Base-by-base conservation (phyloP, 129 eudicot species). In the Solidago caesia region DNA sequence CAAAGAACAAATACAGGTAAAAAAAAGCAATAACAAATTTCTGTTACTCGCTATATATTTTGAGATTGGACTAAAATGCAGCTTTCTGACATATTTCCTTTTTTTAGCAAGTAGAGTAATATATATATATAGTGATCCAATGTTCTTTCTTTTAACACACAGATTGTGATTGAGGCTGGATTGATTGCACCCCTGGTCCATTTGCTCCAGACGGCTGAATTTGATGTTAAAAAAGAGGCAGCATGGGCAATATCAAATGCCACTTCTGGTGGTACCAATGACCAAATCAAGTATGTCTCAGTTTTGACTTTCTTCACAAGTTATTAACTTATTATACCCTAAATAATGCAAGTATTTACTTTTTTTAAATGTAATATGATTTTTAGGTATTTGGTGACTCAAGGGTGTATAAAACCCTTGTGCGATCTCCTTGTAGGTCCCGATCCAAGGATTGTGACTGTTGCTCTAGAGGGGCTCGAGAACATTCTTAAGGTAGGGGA, bases 191-290 rank as follows among this genome's bases (percentile, higher is more conserved):
- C 96, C n/a, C 75, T 92, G 15, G 93, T 87, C 75, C 78, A 74
- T 75, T 82, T 92, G 48, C 97, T 92, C 57, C 94, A 85, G 79
- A 85, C 84, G 25, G 94, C 96, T 12, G 97, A 92, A 77, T 89
- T 89, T 77, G 94, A 92, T 65, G 81, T 92, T 3, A 92, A 89
- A 86, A 92, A 89, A 79, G 97, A 92, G 79, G 97, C 97, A 13
- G 97, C 97, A 64, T 92, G 97, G 96, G 96, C 91, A 42, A 75
- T 89, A 56, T 92, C 93, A 70, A 92, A 92, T 74, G 88, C 96
- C 49, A 89, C 94, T 53, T 92, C 97, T 64, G 96, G 96, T 62
- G 96, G 96, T 53, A 82, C 89, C 68, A 81, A 77, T 59, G 96
- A 89, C 46, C 96, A 89, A 75, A 87, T 89, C 79, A 87, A 78